phyloP scores from a whole-genome alignment of 148 eudicot genomes.

The Rhododendron kiyosumense region DNA sequence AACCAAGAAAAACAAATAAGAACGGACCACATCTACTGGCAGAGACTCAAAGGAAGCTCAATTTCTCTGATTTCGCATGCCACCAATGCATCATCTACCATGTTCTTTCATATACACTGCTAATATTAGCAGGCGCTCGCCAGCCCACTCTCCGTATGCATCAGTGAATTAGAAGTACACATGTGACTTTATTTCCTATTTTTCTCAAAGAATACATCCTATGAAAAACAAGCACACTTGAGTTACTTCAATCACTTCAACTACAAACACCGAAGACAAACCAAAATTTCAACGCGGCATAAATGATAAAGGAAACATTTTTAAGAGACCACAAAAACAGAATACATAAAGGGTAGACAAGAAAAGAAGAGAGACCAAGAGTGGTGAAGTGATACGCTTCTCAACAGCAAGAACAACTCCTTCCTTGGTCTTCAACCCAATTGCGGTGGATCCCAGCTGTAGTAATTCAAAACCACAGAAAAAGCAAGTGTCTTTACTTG shows the following conservation, averaged over 20 bases:
- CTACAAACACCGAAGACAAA: not conserved
- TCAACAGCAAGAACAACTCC: conserved; percentile 98
- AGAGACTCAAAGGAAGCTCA: not conserved
- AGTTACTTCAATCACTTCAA: not conserved
- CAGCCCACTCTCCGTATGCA: not conserved
- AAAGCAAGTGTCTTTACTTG: not conserved
- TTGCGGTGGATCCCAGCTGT: conserved; percentile 96
- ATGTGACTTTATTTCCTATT: not conserved
- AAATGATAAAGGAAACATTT: not conserved
- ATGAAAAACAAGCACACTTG: not conserved
- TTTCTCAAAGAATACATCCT: not conserved
- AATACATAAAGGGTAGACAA: not conserved
- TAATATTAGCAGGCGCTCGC: not conserved
- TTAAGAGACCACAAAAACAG: not conserved
- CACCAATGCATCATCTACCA: not conserved
- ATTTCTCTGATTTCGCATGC: not conserved
- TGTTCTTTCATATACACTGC: not conserved
- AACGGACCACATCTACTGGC: not conserved
- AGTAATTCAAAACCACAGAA: conserved; percentile 1
- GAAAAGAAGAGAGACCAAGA: conserved; percentile 49
- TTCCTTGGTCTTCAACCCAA: conserved; percentile 87
- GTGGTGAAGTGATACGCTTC: conserved; percentile 91
- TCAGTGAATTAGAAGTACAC: not conserved
- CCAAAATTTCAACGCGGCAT: not conserved
- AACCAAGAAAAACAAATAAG: not conserved